Conservation (phyloP, 192 early-diverging fungal species). For the Paraglomus brasilianum region DNA sequence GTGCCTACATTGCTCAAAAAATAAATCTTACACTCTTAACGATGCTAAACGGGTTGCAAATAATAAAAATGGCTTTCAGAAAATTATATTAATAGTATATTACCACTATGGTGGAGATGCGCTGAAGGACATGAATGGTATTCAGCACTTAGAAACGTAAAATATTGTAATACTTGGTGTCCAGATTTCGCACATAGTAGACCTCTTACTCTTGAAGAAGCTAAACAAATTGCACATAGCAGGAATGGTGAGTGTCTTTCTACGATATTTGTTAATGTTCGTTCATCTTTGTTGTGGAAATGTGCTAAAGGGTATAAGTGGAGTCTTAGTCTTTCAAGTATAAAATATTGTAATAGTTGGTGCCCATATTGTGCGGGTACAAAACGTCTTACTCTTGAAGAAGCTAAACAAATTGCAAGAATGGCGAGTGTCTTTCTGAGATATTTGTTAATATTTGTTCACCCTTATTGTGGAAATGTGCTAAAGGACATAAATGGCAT, state of each 20-base stretch:
- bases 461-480: constrained; percentile 26
- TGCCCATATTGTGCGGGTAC: constrained; percentile 6
- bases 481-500: constrained; percentile 20
- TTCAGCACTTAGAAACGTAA: neutral
- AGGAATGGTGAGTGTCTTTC: constrained; percentile 5
- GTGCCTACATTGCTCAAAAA: neutral
- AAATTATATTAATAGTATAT: neutral
- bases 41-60: neutral
- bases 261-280: neutral
- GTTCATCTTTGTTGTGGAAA: no score
- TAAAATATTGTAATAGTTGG: neutral
- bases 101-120: no score
- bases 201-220: constrained; percentile 3
- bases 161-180: constrained; percentile 2
- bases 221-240: constrained; percentile 5
- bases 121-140: neutral
- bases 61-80: constrained; percentile 10
- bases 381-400: constrained; percentile 16
- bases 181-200: neutral
- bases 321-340: no score
- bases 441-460: constrained; percentile 23
- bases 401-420: constrained; percentile 16
- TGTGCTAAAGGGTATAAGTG: no score
- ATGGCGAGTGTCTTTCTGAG: constrained; percentile 26
- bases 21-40: neutral